Percentiles rank a stretch among this genome's conserved stretches.
Conservation (phyloP, 768 basidiomycete genomes). For the Boletus subparvulus region DNA sequence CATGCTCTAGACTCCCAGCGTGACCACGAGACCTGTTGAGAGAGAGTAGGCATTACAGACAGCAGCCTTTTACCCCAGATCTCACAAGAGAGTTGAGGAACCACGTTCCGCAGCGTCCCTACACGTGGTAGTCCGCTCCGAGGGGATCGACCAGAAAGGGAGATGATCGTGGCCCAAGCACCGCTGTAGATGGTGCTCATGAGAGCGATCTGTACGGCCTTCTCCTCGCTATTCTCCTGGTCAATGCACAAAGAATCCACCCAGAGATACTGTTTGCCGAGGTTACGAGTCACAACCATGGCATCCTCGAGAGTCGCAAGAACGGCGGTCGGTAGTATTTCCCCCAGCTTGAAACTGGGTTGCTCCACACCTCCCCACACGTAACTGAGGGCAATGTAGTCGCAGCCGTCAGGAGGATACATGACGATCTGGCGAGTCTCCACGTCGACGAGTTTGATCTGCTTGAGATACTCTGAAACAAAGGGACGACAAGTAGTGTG, state of each 20-base stretch:
- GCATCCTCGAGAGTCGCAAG: constrained; percentile 20
- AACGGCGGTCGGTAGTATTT: constrained; percentile 4
- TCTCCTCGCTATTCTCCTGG: constrained; percentile 7
- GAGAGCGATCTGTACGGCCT: constrained; percentile 8
- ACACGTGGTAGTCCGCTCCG: constrained; percentile 15
- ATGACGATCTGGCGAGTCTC: constrained; percentile 6
- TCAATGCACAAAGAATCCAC: constrained; percentile 19
- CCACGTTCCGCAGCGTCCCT: neutral
- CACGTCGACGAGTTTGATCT: constrained; percentile 10
- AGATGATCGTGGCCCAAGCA: constrained; percentile 14
- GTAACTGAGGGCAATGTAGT: constrained; percentile 17
- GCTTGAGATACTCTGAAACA: constrained; percentile 1
- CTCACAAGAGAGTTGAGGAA: constrained; percentile 12
- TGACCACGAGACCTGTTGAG: constrained; percentile 5
- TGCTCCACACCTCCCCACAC: constrained; percentile 17
- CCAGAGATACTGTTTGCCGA: constrained; percentile 20
- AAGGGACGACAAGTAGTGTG: constrained; percentile 3
- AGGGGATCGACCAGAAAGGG: constrained; percentile 5
- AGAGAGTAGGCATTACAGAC: constrained; percentile 12
- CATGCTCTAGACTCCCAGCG: constrained; percentile 14
- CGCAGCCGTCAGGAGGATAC: constrained; percentile 5
- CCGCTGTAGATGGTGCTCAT: constrained; percentile 19
- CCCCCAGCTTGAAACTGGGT: constrained; percentile 7
- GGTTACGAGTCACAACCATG: constrained; percentile 10
- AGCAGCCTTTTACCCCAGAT: constrained; percentile 5